phyloP scores from a whole-genome alignment of 768 basidiomycete genomes.

The Tulasnella sp. region DNA sequence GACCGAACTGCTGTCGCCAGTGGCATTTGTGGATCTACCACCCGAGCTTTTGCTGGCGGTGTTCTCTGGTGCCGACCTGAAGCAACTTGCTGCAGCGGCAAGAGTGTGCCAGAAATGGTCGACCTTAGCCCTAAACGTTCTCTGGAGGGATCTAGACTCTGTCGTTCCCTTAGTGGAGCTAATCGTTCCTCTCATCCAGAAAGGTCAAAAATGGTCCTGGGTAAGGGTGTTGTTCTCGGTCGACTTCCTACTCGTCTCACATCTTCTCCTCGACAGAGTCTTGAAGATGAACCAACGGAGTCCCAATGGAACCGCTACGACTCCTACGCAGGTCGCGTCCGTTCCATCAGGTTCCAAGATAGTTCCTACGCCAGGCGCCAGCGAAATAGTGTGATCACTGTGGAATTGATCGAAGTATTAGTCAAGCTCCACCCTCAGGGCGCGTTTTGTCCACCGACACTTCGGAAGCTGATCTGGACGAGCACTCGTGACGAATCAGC shows the following conservation, averaged over 20 bases:
- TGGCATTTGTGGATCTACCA: no score
- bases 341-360: background rate
- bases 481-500: background rate
- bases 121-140: background rate
- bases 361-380: background rate
- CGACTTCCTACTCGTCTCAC: background rate
- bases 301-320: background rate
- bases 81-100: background rate
- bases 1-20: no score
- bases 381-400: background rate
- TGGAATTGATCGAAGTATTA: background rate
- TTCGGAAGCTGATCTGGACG: background rate
- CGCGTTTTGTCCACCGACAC: background rate
- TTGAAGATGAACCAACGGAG: background rate
- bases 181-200: background rate
- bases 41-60: background rate
- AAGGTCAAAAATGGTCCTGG: background rate
- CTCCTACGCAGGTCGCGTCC: background rate
- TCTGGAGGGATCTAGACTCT: conserved; percentile 10
- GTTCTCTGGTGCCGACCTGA: background rate
- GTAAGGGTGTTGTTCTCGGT: background rate
- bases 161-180: background rate
- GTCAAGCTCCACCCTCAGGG: background rate
- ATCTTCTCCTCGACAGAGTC: background rate
- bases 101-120: background rate